Evolutionary conservation across 345 rosid genomes (phyloP).

Genomic region (Acer campestre): DNA sequence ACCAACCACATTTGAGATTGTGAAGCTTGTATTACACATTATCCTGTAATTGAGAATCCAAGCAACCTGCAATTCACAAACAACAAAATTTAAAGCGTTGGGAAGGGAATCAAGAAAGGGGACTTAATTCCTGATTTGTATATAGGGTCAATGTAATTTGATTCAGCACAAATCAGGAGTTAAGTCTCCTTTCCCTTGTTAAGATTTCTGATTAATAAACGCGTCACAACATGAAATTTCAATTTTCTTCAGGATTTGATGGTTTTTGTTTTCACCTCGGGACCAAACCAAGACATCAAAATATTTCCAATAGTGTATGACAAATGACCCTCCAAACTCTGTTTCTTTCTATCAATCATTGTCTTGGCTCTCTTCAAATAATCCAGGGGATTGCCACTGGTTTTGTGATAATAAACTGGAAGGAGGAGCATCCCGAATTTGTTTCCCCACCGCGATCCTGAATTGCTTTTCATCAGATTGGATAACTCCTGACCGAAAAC

Average conservation of each 20-base stretch:
- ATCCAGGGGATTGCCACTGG: constrained; percentile 33
- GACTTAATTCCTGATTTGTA: no score
- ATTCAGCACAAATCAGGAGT: no score
- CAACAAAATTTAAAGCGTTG: no score
- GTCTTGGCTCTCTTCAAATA: constrained; percentile 50
- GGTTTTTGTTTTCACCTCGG: constrained; percentile 37
- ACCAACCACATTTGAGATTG: constrained; percentile 58
- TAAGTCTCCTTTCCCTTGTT: no score
- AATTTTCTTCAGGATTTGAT: not conserved
- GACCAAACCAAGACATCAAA: constrained; percentile 42
- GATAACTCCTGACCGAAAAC: constrained; percentile 36
- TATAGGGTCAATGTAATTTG: no score
- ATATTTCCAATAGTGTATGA: constrained; percentile 42
- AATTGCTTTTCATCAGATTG: constrained; percentile 33
- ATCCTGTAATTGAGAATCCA: constrained; percentile 49
- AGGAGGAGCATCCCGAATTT: constrained; percentile 53
- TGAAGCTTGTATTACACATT: constrained; percentile 52
- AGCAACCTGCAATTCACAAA: constrained; percentile 37
- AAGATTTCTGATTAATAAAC: no score
- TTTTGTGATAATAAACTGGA: constrained; percentile 42
- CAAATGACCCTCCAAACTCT: constrained; percentile 50
- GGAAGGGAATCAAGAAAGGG: no score
- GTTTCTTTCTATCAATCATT: constrained; percentile 56
- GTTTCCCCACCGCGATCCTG: constrained; percentile 53
- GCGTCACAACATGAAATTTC: no score